Percentiles rank a stretch among this genome's conserved stretches.
Conservation (phyloP, 805 yeast species). For the Kuraishia borneana region DNA sequence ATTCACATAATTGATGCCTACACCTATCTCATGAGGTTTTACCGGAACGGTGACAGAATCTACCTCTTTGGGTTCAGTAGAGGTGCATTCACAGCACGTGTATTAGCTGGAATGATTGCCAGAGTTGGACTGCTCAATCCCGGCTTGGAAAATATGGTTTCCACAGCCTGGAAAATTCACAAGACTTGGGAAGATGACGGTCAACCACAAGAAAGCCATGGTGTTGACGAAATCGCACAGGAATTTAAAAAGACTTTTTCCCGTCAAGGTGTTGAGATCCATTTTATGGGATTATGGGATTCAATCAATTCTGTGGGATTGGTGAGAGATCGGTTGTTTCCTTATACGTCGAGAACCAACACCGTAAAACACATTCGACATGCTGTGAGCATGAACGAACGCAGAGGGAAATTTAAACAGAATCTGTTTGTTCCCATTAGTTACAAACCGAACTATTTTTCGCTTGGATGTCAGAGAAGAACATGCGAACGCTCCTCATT, state of each 20-base stretch:
- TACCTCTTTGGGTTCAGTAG: conserved; percentile 50
- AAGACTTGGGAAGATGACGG: conserved; percentile 50
- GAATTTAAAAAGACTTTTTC: conserved; percentile 48
- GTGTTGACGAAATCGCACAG: conserved; percentile 31
- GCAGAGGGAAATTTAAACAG: conserved; percentile 53
- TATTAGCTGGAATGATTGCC: conserved; percentile 55
- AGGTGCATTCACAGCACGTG: conserved; percentile 58
- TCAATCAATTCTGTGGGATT: conserved; percentile 59
- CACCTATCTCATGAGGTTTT: conserved; percentile 35
- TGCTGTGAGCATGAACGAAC: conserved; percentile 57
- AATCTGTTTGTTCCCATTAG: conserved; percentile 36
- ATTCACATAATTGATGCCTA: conserved; percentile 50
- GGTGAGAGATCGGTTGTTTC: conserved; percentile 44
- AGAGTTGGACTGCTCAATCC: conserved; percentile 45
- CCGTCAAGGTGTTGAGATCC: conserved; percentile 29
- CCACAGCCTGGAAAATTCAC: conserved; percentile 54
- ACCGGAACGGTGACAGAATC: conserved; percentile 37
- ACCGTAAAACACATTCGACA: conserved; percentile 52
- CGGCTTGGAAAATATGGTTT: conserved; percentile 45
- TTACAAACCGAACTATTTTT: conserved; percentile 16
- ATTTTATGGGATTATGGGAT: conserved; percentile 61
- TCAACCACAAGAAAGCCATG: conserved; percentile 36
- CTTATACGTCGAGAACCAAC: conserved; percentile 38
- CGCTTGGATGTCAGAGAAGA: background rate
- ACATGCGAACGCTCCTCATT: background rate